Conservation (phyloP, 2,329 filamentous ascomycete species). For the Alternaria gaisen region DNA sequence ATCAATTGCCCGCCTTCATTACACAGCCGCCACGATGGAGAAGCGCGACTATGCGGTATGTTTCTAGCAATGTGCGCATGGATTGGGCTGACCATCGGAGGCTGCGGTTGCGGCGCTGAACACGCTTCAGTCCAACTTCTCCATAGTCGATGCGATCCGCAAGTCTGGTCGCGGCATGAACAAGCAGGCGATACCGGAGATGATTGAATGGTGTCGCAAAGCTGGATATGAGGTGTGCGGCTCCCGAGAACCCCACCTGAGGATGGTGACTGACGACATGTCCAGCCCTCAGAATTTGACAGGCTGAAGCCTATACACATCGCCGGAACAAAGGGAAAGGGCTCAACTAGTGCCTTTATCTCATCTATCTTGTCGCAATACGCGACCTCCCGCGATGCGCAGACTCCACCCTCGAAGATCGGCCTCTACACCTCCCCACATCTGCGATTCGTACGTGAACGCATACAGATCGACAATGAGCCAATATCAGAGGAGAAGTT, state of each 20-base stretch:
- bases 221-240: conserved; percentile 76
- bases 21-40: conserved; percentile 37
- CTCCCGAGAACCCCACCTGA: conserved; percentile 19
- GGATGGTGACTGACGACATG: conserved; percentile 15
- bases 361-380: conserved; percentile 79
- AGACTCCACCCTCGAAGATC: conserved; percentile 61
- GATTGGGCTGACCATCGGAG: conserved; percentile 48
- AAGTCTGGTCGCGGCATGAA: conserved; percentile 80
- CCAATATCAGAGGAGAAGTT: conserved; percentile 76
- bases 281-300: conserved; percentile 68
- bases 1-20: conserved; percentile 24
- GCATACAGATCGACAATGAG: conserved; percentile 79
- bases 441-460: conserved; percentile 81
- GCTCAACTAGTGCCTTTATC: conserved; percentile 84
- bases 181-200: conserved; percentile 79
- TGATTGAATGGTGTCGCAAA: conserved; percentile 77
- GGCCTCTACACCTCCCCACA: conserved; percentile 90
- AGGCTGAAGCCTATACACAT: conserved; percentile 77
- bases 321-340: conserved; percentile 94
- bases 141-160: conserved; percentile 77
- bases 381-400: conserved; percentile 49
- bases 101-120: conserved; percentile 79
- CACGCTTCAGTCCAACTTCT: conserved; percentile 80
- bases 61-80: neutral
- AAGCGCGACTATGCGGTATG: conserved; percentile 49